Percentiles rank a stretch among this genome's conserved stretches.
Evolutionary conservation across 1,284 basidiomycete species (phyloP).

Genomic region (Vanrija humicola): DNA sequence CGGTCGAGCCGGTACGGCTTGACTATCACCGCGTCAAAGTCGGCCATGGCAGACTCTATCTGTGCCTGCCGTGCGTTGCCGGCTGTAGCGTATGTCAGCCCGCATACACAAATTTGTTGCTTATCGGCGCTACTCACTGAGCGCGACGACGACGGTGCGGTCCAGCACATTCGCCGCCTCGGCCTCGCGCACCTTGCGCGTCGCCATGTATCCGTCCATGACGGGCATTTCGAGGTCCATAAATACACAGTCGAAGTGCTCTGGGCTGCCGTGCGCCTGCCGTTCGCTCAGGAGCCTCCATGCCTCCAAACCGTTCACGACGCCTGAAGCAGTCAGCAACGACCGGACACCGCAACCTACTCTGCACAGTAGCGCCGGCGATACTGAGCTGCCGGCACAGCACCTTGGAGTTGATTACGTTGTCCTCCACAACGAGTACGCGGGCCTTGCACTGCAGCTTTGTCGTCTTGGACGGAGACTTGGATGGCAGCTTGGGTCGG

Average conservation of each 20-base stretch:
- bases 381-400: constrained; percentile 14
- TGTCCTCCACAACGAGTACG: constrained; percentile 38
- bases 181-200: constrained; percentile 1
- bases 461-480: background rate
- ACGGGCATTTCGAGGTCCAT: constrained; percentile 48
- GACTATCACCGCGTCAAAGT: constrained; percentile 35
- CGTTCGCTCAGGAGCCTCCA: constrained; percentile 21
- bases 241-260: constrained; percentile 36
- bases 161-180: background rate
- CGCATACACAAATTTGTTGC: too few species aligned
- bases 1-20: constrained; percentile 31
- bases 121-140: constrained; percentile 13
- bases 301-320: constrained; percentile 48
- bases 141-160: background rate
- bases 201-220: constrained; percentile 13
- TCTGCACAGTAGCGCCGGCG: constrained; percentile 5
- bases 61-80: constrained; percentile 10
- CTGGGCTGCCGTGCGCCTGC: too few species aligned
- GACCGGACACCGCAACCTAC: constrained; percentile 1
- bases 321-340: constrained; percentile 19
- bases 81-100: background rate
- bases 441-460: constrained; percentile 6
- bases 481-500: constrained; percentile 5
- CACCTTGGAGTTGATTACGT: constrained; percentile 42
- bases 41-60: constrained; percentile 16